A percentile compares a stretch with the other conserved stretches of the same genome.
phyloP scores from a whole-genome alignment of 2,329 filamentous ascomycete genomes.

The Exophiala sp. region DNA sequence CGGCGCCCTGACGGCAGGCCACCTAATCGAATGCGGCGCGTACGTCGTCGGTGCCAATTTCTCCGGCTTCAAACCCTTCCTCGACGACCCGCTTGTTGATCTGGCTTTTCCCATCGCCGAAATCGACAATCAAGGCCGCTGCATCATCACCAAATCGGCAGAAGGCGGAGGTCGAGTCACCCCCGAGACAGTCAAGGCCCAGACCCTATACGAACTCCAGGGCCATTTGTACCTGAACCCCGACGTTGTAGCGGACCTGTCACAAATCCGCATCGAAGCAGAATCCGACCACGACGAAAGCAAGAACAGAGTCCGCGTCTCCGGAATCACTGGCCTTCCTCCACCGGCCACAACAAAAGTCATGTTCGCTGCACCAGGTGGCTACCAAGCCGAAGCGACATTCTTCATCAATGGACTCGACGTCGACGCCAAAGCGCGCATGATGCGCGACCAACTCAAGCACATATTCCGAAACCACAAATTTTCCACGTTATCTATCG shows the following conservation, averaged over 20 bases:
- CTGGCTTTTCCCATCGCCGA: conserved; percentile 47
- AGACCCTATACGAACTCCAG: conserved; percentile 51
- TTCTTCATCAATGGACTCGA: conserved; percentile 47
- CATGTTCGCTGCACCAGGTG: conserved; percentile 47
- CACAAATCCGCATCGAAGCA: conserved; percentile 35
- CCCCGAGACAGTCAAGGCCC: conserved; percentile 39
- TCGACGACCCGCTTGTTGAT: conserved; percentile 36
- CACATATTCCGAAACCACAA: conserved; percentile 29
- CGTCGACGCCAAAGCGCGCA: conserved; percentile 39
- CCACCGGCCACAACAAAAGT: conserved; percentile 52
- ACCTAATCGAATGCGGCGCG: conserved; percentile 32
- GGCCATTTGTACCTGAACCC: conserved; percentile 47
- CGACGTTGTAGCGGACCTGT: conserved; percentile 45
- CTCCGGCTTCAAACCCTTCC: conserved; percentile 37
- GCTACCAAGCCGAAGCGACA: conserved; percentile 47
- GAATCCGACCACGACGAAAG: conserved; percentile 32
- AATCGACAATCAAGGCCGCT: conserved; percentile 43
- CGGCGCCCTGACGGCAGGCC: conserved; percentile 31
- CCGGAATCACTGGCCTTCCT: conserved; percentile 39
- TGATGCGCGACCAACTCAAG: conserved; percentile 18
- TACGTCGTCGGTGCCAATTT: conserved; percentile 25
- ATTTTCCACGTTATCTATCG: conserved; percentile 38
- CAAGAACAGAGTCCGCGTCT: conserved; percentile 33
- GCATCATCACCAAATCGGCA: conserved; percentile 47
- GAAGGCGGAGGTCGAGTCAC: conserved; percentile 39